Base-by-base conservation (phyloP, 805 yeast genomes). In the Saturnispora diversa region DNA sequence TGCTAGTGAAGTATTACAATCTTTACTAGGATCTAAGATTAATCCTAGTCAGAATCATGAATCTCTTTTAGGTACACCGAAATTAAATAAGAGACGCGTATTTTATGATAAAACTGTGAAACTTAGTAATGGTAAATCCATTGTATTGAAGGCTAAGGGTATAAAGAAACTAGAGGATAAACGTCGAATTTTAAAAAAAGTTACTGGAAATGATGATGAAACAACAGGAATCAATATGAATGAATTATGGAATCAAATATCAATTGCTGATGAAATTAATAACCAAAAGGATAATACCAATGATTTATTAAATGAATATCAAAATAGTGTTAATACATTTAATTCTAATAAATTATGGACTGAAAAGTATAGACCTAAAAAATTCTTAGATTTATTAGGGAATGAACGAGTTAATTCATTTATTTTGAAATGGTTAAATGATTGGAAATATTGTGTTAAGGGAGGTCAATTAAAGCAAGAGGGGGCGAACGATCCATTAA, bases 281-380 rank as follows among this genome's bases (percentile, higher is more conserved):
- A 47, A 45, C 28, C 48, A 30, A 2, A 25, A 40, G 9, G 33
- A 40, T 4, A 20, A 27, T 23, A 38, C 31, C 15, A 41, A 34
- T 21, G 29, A 35, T 17, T 35, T 44, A 4, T 17, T 31, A 12
- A 21, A 23, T 19, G n/a, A 25, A 9, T 23, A 28, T 10, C 19
- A 10, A 12, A 29, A 28, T 12, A 28, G 19, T 6, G 37, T 42
- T 12, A 21, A 6, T 6, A 29, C 21, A 23, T 15, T 26, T 30
- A 35, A 42, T 22, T 9, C 36, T 16, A 24, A 29, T 6, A 44
- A 44, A 16, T 49, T 70, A 23, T 61, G 71, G 77, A 74, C 78
- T 3, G 90, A 82, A 50, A 79, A 79, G 54, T 82, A 80, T 68
- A 63, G 84, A 45, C 86, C 90, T 0, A 59, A 56, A 29, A 62